phyloP scores from a whole-genome alignment of 371 early-diverging fungal genomes.

The Mucor saturninus region DNA sequence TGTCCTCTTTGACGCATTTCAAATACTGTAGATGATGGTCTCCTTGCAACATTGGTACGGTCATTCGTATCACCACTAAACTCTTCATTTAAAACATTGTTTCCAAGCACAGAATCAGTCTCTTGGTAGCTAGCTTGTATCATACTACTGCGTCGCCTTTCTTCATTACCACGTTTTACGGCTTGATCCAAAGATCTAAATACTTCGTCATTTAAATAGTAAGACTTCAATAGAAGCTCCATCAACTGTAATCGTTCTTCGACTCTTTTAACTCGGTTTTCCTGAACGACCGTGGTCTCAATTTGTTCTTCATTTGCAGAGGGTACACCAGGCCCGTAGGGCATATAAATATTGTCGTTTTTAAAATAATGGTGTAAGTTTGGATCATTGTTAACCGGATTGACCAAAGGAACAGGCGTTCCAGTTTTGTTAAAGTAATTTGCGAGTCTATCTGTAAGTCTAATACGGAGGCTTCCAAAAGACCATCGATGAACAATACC shows the following conservation, averaged over 20 bases:
- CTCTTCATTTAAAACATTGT: neutral
- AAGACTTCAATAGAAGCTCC: slow-evolving; percentile 41
- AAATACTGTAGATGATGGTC: neutral
- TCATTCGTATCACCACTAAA: neutral
- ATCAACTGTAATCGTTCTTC: slow-evolving; percentile 45
- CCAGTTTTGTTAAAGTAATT: slow-evolving; percentile 26
- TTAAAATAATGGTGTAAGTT: neutral
- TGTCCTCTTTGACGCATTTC: neutral
- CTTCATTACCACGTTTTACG: slow-evolving; percentile 12
- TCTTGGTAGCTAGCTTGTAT: neutral
- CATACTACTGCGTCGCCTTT: neutral
- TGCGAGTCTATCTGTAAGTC: slow-evolving; percentile 27
- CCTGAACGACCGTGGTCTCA: slow-evolving; percentile 2
- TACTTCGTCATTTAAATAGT: slow-evolving; percentile 43
- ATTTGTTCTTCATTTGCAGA: slow-evolving; percentile 3
- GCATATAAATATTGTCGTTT: neutral
- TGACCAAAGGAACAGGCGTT: slow-evolving; percentile 38
- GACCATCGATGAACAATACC: slow-evolving; percentile 47
- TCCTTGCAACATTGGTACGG: no score
- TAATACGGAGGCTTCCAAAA: slow-evolving; percentile 27
- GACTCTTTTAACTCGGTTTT: slow-evolving; percentile 23
- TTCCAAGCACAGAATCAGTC: slow-evolving; percentile 4
- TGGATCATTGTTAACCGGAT: slow-evolving; percentile 31
- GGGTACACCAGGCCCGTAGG: neutral
- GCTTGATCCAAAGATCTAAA: slow-evolving; percentile 36